Conservation (phyloP, 768 basidiomycete genomes). For the Lyophyllum shimeji region DNA sequence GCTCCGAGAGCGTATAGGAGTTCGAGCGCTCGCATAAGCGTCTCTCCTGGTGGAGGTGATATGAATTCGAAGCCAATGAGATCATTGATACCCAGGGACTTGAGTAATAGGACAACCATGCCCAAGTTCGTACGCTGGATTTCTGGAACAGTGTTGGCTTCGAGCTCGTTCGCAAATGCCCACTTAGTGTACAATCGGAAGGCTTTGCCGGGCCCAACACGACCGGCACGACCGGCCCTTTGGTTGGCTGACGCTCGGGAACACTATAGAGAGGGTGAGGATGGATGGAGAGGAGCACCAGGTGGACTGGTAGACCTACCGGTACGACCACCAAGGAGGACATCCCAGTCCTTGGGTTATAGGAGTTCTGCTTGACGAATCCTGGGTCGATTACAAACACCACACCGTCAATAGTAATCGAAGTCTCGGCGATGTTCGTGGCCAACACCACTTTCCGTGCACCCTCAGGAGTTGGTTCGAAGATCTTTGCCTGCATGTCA, state of each 20-base stretch:
- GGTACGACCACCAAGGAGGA: constrained; percentile 95
- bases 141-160: constrained; percentile 96
- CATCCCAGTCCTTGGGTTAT: constrained; percentile 99
- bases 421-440: constrained; percentile 99
- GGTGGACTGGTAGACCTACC: constrained; percentile 44
- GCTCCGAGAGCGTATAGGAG: constrained; percentile 94
- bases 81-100: constrained; percentile 97
- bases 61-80: constrained; percentile 98
- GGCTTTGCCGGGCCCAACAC: constrained; percentile 96
- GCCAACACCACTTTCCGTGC: constrained; percentile 97
- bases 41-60: constrained; percentile 97
- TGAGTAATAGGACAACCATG: constrained; percentile 92
- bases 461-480: constrained; percentile 96
- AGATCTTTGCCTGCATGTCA: constrained; percentile 99
- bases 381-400: constrained; percentile 99
- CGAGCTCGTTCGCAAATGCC: constrained; percentile 94
- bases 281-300: not conserved
- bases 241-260: constrained; percentile 98
- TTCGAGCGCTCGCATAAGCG: constrained; percentile 92
- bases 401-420: constrained; percentile 98
- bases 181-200: constrained; percentile 99
- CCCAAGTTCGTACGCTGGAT: constrained; percentile 98
- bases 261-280: constrained; percentile 51
- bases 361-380: constrained; percentile 98
- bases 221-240: constrained; percentile 93